A percentile compares a stretch with the other conserved stretches of the same genome.
Evolutionary conservation across 176 grass and related monocot genomes (phyloP).

Genomic region (Rhynchospora tenuis): DNA sequence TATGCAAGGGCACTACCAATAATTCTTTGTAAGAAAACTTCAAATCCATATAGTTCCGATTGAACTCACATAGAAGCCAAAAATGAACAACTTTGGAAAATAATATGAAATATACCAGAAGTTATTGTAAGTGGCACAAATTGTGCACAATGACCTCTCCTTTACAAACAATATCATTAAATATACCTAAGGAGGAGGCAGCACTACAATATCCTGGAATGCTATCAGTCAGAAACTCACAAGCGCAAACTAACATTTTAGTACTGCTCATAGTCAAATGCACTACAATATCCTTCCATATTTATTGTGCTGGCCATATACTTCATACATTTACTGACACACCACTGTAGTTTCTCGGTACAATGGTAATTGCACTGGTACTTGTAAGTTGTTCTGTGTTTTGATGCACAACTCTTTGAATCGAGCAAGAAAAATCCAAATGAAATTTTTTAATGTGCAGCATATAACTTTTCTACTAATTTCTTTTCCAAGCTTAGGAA

Average conservation of each 20-base stretch:
- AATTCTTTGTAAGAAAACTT: background rate
- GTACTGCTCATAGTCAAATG: background rate
- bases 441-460: background rate
- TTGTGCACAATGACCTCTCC: background rate
- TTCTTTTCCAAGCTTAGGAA: background rate
- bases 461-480: background rate
- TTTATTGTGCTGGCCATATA: background rate
- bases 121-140: background rate
- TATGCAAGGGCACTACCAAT: background rate
- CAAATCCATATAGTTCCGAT: background rate
- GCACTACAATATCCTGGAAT: background rate
- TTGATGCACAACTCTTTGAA: background rate
- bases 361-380: background rate
- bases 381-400: background rate
- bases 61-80: slow-evolving; percentile 3
- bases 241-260: background rate
- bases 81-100: slow-evolving; percentile 3
- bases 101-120: background rate
- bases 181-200: background rate
- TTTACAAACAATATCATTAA: background rate
- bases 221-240: background rate
- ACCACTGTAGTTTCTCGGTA: background rate
- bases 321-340: background rate
- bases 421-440: background rate
- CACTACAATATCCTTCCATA: background rate